Percentiles rank a stretch among this genome's conserved stretches.
These are phyloP conservation scores for Aphelidium insulamus DNA, from an alignment of 371 early-diverging fungal genomes.

Conservation along the genomic window DNA sequence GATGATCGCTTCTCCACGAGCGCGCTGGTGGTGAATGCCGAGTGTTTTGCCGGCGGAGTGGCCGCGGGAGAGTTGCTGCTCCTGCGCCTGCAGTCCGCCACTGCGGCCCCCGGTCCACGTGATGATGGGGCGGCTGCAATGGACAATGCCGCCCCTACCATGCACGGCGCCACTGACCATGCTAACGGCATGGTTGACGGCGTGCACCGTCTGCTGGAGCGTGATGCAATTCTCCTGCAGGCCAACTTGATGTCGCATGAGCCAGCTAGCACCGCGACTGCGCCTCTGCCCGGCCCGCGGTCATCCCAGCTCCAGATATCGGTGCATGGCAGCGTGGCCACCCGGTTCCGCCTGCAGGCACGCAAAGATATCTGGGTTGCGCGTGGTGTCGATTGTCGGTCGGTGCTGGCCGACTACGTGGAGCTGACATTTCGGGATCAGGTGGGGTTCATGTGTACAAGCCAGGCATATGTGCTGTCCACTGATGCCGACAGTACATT, in stretches of 20 bases:
- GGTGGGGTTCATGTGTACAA: too few relatives aligned
- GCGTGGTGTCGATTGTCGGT: constrained; percentile 32
- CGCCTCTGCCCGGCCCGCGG: constrained; percentile 3
- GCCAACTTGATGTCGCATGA: constrained; percentile 3
- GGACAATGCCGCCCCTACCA: constrained; percentile 4
- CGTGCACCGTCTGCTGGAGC: constrained; percentile 20
- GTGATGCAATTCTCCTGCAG: constrained; percentile 14
- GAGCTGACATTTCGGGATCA: constrained; percentile 74
- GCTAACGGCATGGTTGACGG: constrained; percentile 9
- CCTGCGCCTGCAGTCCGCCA: constrained; percentile 9
- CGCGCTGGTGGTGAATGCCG: constrained; percentile 63
- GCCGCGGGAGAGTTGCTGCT: constrained; percentile 7
- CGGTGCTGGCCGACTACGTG: constrained; percentile 47
- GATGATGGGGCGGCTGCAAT: constrained; percentile 12
- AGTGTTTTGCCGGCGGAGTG: constrained; percentile 37
- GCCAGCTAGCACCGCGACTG: constrained; percentile 7
- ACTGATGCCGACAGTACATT: too few relatives aligned
- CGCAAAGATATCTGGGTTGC: constrained; percentile 10
- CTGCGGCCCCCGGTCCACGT: constrained; percentile 10
- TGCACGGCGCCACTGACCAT: constrained; percentile 1
- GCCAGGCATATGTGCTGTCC: too few relatives aligned
- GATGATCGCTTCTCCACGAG: constrained; percentile 32
- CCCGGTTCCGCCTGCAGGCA: constrained; percentile 8
- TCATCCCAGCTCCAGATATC: constrained; percentile 5
- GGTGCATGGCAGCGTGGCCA: constrained; percentile 14